Conservation (phyloP, 2,329 filamentous ascomycete species). For the Colletotrichum sp. region DNA sequence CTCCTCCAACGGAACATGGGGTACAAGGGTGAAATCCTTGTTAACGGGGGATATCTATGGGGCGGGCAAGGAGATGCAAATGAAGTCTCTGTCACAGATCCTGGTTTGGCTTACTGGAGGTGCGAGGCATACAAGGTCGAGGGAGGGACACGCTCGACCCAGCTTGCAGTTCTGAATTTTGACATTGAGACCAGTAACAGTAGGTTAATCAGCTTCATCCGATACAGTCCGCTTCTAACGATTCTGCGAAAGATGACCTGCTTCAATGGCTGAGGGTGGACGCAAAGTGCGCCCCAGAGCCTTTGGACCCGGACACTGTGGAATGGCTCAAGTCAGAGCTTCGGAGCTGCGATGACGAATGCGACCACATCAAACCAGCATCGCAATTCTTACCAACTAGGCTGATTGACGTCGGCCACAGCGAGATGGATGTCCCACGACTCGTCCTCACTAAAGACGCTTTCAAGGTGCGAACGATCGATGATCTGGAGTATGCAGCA, state of each 20-base stretch:
- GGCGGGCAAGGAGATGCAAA: background rate
- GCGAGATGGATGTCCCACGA: background rate
- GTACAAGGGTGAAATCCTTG: background rate
- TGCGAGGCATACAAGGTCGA: background rate
- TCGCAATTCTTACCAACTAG: background rate
- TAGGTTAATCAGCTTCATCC: background rate
- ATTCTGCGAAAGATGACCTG: background rate
- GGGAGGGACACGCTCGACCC: background rate
- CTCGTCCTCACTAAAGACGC: background rate
- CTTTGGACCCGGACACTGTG: background rate
- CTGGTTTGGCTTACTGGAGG: background rate
- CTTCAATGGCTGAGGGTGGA: background rate
- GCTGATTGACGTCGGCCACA: background rate
- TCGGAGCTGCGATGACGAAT: background rate
- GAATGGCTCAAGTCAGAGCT: background rate
- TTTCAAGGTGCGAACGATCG: rapidly evolving
- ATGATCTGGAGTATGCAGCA: background rate
- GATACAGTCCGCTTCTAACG: background rate
- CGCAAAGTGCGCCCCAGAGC: background rate
- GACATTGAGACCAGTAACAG: background rate
- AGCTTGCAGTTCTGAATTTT: background rate
- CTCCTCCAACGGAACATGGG: background rate
- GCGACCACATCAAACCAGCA: background rate
- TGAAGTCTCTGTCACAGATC: background rate
- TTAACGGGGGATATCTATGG: background rate